Conservation (phyloP, 1,284 basidiomycete genomes). For the Fistulinella staudtii region DNA sequence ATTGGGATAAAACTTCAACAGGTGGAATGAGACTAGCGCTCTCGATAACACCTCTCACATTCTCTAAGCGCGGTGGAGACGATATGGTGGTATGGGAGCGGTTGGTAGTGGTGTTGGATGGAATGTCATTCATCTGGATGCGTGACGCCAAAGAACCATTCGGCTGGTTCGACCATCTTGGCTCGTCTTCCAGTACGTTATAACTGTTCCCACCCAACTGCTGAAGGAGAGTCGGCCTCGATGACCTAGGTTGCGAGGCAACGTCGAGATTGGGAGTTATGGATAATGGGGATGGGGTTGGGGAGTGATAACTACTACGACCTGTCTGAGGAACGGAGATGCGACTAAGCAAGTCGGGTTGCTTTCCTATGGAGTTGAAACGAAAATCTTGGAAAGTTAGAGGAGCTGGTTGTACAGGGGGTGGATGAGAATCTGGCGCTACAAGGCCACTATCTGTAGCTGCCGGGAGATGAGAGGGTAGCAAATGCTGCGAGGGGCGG, state of each 20-base stretch:
- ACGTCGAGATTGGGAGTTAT: slow-evolving; percentile 1
- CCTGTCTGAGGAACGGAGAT: slow-evolving; percentile 35
- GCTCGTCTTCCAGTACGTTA: not conserved
- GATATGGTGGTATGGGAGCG: not conserved
- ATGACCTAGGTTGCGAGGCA: slow-evolving; percentile 10
- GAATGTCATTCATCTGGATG: slow-evolving; percentile 21
- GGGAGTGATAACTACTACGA: slow-evolving; percentile 25
- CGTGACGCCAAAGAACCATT: slow-evolving; percentile 22
- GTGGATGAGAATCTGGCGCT: not conserved
- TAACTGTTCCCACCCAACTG: slow-evolving; percentile 14
- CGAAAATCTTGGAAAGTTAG: slow-evolving; percentile 37
- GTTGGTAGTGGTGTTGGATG: slow-evolving; percentile 2
- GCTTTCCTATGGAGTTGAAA: slow-evolving; percentile 46
- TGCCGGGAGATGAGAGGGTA: slow-evolving; percentile 11
- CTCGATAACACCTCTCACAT: not conserved
- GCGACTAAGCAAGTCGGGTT: slow-evolving; percentile 44
- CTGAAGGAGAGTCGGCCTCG: slow-evolving; percentile 24
- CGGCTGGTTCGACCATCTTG: slow-evolving; percentile 5
- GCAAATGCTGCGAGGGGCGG: slow-evolving; percentile 19
- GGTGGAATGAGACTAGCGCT: slow-evolving; percentile 27
- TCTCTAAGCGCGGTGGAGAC: not conserved
- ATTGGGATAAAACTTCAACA: slow-evolving; percentile 24
- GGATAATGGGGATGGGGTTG: slow-evolving; percentile 26
- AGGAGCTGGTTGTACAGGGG: slow-evolving; percentile 7
- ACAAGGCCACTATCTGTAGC: not conserved